Conservation (phyloP, 352 stramenopile genomes). For the Pythium inflatum region DNA sequence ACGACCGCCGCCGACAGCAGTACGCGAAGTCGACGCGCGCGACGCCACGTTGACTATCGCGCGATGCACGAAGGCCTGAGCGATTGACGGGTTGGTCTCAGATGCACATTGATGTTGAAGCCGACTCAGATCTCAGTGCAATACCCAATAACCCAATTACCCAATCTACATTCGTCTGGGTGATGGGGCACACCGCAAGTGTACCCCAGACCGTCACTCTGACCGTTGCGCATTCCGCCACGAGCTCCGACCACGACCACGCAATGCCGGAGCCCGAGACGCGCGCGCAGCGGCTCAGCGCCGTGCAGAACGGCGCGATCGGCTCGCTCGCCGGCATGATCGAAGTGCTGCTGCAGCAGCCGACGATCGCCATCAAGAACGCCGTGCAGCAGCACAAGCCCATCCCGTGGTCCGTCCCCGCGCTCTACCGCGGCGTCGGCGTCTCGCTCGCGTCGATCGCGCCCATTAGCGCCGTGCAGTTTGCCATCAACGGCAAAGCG, state of each 20-base stretch:
- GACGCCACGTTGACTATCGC: constrained; percentile 43
- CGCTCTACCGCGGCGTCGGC: constrained; percentile 79
- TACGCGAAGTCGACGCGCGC: constrained; percentile 38
- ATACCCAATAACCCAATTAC: background rate
- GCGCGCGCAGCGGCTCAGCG: constrained; percentile 64
- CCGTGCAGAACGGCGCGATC: constrained; percentile 76
- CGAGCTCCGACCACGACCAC: too few species aligned
- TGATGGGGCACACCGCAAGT: background rate
- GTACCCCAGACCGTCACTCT: background rate
- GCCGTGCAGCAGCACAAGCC: constrained; percentile 76
- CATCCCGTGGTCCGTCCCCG: constrained; percentile 62
- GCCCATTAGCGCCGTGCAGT: constrained; percentile 80
- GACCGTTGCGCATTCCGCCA: too few species aligned
- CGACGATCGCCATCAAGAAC: constrained; percentile 86
- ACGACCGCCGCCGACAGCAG: too few species aligned
- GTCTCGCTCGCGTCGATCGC: constrained; percentile 80
- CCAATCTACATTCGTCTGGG: background rate
- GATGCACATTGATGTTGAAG: constrained; percentile 5
- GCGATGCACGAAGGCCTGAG: constrained; percentile 60
- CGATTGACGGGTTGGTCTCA: background rate
- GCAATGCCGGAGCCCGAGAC: constrained; percentile 19
- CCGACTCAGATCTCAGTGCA: background rate
- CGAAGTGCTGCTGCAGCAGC: constrained; percentile 84
- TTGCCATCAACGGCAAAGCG: constrained; percentile 74
- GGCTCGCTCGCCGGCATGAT: constrained; percentile 83